A percentile compares a stretch with the other conserved stretches of the same genome.
These are phyloP conservation scores for Podospora fimiseda DNA, from an alignment of 495 filamentous ascomycete species.

Conservation along the genomic window DNA sequence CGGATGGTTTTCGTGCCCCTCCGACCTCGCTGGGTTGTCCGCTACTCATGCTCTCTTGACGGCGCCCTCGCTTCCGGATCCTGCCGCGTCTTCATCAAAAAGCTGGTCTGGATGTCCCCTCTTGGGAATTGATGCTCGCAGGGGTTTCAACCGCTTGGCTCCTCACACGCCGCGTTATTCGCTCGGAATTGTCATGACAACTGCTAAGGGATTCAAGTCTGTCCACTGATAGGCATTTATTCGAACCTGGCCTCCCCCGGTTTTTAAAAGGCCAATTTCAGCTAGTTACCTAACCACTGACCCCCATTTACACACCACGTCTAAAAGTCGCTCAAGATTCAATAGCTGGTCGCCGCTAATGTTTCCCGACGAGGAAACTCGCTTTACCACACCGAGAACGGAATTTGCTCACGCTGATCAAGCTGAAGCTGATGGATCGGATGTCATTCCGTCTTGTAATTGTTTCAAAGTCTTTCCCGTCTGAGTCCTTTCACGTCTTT, in stretches of 20 bases:
- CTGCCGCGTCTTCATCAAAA: constrained; percentile 3
- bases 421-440: not conserved
- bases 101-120: not conserved
- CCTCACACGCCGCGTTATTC: not conserved
- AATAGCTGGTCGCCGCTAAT: not conserved
- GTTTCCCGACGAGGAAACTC: too few relatives aligned
- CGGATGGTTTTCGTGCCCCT: constrained; percentile 13
- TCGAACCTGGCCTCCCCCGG: not conserved
- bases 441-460: not conserved
- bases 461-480: too few relatives aligned
- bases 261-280: not conserved
- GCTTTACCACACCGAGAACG: too few relatives aligned
- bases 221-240: constrained; percentile 6
- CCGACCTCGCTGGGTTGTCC: constrained; percentile 13
- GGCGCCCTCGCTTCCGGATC: constrained; percentile 14
- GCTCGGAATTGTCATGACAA: not conserved
- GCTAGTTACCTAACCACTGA: constrained; percentile 2
- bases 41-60: not conserved
- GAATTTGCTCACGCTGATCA: not conserved
- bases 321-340: not conserved
- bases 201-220: constrained; percentile 1
- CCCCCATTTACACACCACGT: not conserved
- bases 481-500: too few relatives aligned
- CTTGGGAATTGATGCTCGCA: not conserved
- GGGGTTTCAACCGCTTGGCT: constrained; percentile 5